Percentiles rank a stretch among this genome's conserved stretches.
phyloP scores from a whole-genome alignment of 352 stramenopile genomes.

The Globisporangium echinulatum region DNA sequence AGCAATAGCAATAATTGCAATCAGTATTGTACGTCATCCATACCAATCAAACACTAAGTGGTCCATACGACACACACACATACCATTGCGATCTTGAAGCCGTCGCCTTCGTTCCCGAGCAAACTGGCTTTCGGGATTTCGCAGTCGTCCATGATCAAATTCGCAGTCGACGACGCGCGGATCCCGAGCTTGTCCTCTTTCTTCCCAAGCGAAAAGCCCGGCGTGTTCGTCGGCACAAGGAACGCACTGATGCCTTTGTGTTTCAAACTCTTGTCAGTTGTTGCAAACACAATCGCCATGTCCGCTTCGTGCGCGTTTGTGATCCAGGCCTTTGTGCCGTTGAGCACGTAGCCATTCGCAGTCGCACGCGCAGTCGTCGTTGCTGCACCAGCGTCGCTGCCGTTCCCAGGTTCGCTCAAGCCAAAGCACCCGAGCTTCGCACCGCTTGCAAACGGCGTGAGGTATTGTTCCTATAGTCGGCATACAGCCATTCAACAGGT shows the following conservation, averaged over 20 bases:
- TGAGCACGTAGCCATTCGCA: slow-evolving; percentile 91
- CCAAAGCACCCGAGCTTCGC: slow-evolving; percentile 94
- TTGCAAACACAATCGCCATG: slow-evolving; percentile 95
- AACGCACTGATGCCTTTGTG: slow-evolving; percentile 97
- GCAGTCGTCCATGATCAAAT: slow-evolving; percentile 95
- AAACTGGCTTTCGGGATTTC: slow-evolving; percentile 88
- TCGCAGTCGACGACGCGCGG: slow-evolving; percentile 92
- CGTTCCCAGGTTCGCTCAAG: slow-evolving; percentile 91
- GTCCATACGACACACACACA: neutral
- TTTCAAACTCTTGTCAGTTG: slow-evolving; percentile 93
- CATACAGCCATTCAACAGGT: neutral
- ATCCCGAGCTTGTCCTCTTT: slow-evolving; percentile 99
- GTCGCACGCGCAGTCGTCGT: slow-evolving; percentile 86
- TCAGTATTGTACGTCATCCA: too few species aligned
- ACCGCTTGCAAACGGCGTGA: slow-evolving; percentile 88
- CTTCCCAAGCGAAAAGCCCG: slow-evolving; percentile 94
- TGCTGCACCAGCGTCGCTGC: slow-evolving; percentile 91
- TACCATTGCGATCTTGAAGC: slow-evolving; percentile 88
- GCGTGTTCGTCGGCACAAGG: slow-evolving; percentile 88
- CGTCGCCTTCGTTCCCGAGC: slow-evolving; percentile 77
- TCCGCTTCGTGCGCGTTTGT: slow-evolving; percentile 93
- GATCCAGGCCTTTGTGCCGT: slow-evolving; percentile 97
- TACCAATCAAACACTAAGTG: too few species aligned
- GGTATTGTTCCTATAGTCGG: slow-evolving; percentile 51
- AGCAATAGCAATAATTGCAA: neutral